Conservation (phyloP, 441 rosid species). For the Macaranga tanarius region DNA sequence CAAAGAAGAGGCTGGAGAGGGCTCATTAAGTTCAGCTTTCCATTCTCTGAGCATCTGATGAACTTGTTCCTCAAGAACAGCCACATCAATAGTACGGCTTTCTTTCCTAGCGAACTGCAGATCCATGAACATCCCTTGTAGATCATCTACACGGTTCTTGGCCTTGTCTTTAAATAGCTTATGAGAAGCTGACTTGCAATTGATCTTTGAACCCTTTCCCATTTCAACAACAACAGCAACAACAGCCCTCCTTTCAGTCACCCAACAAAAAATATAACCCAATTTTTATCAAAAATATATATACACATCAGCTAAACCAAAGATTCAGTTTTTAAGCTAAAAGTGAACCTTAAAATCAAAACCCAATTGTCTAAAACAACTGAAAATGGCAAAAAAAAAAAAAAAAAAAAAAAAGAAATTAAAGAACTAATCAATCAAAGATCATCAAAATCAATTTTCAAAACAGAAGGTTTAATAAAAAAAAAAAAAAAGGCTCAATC, state of each 20-base stretch:
- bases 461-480: not conserved
- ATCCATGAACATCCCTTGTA: constrained; percentile 84
- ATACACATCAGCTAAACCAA: not conserved
- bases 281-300: not conserved
- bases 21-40: constrained; percentile 97
- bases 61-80: constrained; percentile 93
- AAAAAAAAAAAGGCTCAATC: not conserved
- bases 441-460: not conserved
- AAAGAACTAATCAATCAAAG: not conserved
- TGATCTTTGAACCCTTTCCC: constrained; percentile 45
- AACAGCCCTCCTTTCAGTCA: constrained; percentile 15
- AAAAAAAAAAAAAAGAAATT: too few relatives aligned
- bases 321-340: not conserved
- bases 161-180: constrained; percentile 96
- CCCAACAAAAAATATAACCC: not conserved
- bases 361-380: constrained; percentile 9
- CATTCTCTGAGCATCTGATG: constrained; percentile 99
- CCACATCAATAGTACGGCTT: constrained; percentile 66
- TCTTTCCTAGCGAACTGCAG: constrained; percentile 96
- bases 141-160: constrained; percentile 95
- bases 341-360: not conserved
- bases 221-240: constrained; percentile 9
- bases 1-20: constrained; percentile 94
- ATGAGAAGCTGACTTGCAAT: constrained; percentile 92
- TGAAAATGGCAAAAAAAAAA: too few relatives aligned